Conservation (phyloP, 768 basidiomycete species). For the Epithele typhae region DNA sequence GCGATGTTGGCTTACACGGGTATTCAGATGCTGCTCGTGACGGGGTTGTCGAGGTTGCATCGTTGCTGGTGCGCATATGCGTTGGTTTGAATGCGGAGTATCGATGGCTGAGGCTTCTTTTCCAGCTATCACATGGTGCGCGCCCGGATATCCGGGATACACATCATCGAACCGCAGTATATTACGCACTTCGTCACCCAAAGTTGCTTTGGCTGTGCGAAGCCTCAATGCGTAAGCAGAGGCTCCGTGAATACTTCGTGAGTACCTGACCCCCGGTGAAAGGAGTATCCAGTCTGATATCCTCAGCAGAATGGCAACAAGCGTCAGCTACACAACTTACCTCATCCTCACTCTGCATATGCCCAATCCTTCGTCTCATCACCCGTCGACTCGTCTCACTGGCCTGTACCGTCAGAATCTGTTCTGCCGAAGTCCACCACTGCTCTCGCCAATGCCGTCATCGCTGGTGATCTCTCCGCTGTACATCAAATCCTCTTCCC, state of each 20-base stretch:
- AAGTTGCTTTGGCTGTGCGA: conserved; percentile 70
- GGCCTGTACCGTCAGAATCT: conserved; percentile 6
- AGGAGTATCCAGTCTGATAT: neutral
- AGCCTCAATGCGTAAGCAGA: conserved; percentile 52
- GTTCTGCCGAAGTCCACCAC: conserved; percentile 7
- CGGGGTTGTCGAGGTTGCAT: conserved; percentile 62
- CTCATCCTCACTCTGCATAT: conserved; percentile 12
- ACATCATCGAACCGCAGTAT: conserved; percentile 67
- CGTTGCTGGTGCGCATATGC: conserved; percentile 48
- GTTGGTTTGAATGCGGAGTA: neutral
- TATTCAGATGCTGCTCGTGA: conserved; percentile 71
- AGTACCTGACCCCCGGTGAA: conserved; percentile 17
- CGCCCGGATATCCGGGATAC: conserved; percentile 70
- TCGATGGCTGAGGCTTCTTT: neutral
- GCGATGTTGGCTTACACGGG: conserved; percentile 1
- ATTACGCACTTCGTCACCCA: conserved; percentile 61
- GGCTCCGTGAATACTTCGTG: conserved; percentile 60
- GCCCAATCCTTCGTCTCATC: conserved; percentile 6
- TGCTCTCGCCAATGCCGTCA: conserved; percentile 10
- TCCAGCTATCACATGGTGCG: conserved; percentile 63
- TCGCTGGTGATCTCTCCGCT: conserved; percentile 5
- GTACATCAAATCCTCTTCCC: conserved; percentile 25
- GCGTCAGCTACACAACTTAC: conserved; percentile 9
- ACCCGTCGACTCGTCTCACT: conserved; percentile 3
- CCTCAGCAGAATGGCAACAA: conserved; percentile 5